Base-by-base conservation (phyloP, 2,329 filamentous ascomycete species). In the Talaromyces sp. region DNA sequence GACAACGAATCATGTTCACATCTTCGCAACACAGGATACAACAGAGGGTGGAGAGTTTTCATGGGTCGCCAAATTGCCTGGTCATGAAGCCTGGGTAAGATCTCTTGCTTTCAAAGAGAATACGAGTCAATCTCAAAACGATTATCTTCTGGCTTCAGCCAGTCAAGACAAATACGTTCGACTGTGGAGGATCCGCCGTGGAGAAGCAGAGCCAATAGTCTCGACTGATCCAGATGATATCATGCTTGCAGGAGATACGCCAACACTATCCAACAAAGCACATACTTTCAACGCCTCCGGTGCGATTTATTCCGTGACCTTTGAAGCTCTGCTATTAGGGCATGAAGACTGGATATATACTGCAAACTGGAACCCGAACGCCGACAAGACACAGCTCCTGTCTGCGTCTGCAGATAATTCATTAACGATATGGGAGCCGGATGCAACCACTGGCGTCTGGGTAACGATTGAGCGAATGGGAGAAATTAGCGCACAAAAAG, bases 281-380 rank as follows among this genome's bases (percentile, higher is more conserved):
- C 89, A 98, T 72, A 84, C 85, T 58, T 86, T 99, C 61, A 83
- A 84, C 49, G 81, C 84, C 2, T 79, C 77, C 0, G 80, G 77
- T 0, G 80, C 79, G 4, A 87, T 88, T 65, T 93, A 90, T 74
- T 90, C 89, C 7, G 82, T 96, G 59, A 96, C 92, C 0, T 98
- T 99, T 66, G 95, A 99, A 74, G 95, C 95, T 1, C 80, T 99
- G 2, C 83, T 99, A 6, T 84, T 99, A 2, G 95, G 95, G 9
- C 95, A 99, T 70, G 95, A 99, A 71, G 95, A 99, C 70, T 99
- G 95, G 95, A 93, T 99, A 60, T 98, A 96, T 75, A 96, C 90
- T 59, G 88, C 90, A 1, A 81, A 82, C 58, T 97, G 93, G 93
- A 83, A 84, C 62, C 80, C 81, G 7, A 73, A 79, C 50, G 69